phyloP scores from a whole-genome alignment of 2,329 filamentous ascomycete genomes.

The Colletotrichum neosansevieriae region DNA sequence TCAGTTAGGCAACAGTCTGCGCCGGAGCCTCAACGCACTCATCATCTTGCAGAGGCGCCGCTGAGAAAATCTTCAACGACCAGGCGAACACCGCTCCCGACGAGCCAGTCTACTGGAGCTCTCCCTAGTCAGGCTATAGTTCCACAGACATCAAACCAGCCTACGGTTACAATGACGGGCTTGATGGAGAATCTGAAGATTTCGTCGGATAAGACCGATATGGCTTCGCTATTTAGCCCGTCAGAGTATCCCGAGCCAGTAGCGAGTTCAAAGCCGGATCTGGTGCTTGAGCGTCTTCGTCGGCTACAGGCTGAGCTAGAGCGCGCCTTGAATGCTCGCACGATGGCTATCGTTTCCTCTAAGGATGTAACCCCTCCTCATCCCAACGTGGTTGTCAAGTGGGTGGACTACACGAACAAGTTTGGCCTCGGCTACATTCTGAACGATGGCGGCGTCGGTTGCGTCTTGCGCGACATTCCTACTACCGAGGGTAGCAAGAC shows the following conservation, averaged over 20 bases:
- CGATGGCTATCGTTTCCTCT: conserved; percentile 70
- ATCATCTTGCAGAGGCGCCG: conserved; percentile 31
- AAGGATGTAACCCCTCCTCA: conserved; percentile 66
- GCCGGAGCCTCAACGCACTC: conserved; percentile 27
- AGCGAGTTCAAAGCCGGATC: conserved; percentile 67
- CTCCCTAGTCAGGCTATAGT: conserved; percentile 30
- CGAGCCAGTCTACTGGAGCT: conserved; percentile 36
- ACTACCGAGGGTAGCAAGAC: conserved; percentile 62
- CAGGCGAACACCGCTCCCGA: conserved; percentile 37
- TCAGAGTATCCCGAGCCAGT: conserved; percentile 64
- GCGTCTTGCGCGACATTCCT: conserved; percentile 70
- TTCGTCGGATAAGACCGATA: conserved; percentile 45
- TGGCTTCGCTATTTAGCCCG: conserved; percentile 67
- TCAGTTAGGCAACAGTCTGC: conserved; percentile 38
- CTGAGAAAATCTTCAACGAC: conserved; percentile 28
- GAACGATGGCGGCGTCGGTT: conserved; percentile 84
- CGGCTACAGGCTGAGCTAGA: conserved; percentile 72
- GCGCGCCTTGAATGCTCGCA: conserved; percentile 71
- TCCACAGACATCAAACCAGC: conserved; percentile 26
- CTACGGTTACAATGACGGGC: conserved; percentile 35
- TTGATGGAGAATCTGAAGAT: conserved; percentile 44
- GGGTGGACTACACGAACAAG: conserved; percentile 91
- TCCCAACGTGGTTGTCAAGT: conserved; percentile 78
- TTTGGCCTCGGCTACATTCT: conserved; percentile 87
- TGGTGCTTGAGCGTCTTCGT: conserved; percentile 67